These are phyloP conservation scores for Cercospora canescens DNA, from an alignment of 2,329 filamentous ascomycete species.

Conservation along the genomic window DNA sequence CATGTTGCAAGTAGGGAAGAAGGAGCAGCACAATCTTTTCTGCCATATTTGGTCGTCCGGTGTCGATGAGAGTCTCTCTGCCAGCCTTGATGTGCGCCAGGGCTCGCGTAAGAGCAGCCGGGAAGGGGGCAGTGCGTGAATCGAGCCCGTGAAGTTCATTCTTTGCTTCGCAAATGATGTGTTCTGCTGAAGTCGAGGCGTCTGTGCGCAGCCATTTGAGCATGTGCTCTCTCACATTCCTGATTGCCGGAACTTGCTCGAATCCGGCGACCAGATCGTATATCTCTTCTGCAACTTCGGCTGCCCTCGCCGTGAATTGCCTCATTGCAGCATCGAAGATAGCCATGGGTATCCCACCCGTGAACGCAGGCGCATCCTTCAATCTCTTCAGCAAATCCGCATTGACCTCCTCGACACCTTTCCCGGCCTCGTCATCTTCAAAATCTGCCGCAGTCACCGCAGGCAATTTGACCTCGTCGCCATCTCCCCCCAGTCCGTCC, in stretches of 20 bases:
- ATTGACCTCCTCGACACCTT: conserved; percentile 52
- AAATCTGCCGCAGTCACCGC: conserved; percentile 64
- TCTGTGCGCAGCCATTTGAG: conserved; percentile 59
- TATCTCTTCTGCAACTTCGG: conserved; percentile 69
- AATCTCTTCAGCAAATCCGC: conserved; percentile 62
- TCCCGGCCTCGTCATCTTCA: conserved; percentile 42
- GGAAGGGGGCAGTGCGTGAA: conserved; percentile 67
- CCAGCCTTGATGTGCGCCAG: conserved; percentile 62
- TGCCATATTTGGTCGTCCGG: conserved; percentile 41
- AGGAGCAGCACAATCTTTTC: conserved; percentile 52
- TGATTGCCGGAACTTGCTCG: conserved; percentile 62
- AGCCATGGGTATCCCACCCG: conserved; percentile 89
- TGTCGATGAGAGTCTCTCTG: conserved; percentile 39
- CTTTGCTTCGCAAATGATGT: conserved; percentile 68
- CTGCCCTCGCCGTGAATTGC: conserved; percentile 66
- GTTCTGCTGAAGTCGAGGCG: conserved; percentile 55
- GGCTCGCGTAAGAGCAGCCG: conserved; percentile 65
- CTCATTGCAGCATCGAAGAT: conserved; percentile 86
- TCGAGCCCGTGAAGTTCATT: conserved; percentile 68
- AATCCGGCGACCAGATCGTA: conserved; percentile 79
- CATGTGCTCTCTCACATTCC: conserved; percentile 71
- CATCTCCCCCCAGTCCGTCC: conserved; percentile 46
- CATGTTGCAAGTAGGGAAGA: conserved; percentile 44
- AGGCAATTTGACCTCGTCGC: conserved; percentile 59
- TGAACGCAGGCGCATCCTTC: conserved; percentile 74